Percentiles rank a stretch among this genome's conserved stretches.
Conservation (phyloP, 2,329 filamentous ascomycete genomes). For the Helotiales sp. region DNA sequence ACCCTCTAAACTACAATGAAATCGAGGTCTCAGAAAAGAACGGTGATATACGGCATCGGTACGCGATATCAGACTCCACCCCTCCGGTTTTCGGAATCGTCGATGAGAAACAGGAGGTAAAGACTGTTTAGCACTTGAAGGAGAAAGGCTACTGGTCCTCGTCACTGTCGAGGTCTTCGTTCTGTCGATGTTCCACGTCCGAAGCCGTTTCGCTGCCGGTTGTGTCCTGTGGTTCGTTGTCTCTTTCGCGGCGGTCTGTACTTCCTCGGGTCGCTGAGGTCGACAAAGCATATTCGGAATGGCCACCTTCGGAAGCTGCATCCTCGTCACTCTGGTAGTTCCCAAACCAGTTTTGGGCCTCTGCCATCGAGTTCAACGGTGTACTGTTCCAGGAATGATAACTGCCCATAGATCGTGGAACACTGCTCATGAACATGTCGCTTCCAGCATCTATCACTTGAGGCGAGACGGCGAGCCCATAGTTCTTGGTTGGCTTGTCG, state of each 20-base stretch:
- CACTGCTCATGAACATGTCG: background rate
- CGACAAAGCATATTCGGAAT: background rate
- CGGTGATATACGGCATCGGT: no score
- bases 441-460: background rate
- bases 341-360: background rate
- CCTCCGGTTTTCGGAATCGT: no score
- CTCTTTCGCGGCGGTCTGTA: background rate
- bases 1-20: no score
- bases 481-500: background rate
- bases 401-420: background rate
- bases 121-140: no score
- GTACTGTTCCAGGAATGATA: background rate
- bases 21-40: no score
- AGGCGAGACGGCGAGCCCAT: background rate
- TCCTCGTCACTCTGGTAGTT: background rate
- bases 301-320: background rate
- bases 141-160: background rate
- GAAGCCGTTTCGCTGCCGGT: background rate
- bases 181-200: background rate
- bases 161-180: background rate
- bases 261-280: background rate
- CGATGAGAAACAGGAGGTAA: no score
- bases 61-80: no score
- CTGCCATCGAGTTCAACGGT: background rate
- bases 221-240: background rate